Evolutionary conservation across 257 asterid genomes (phyloP).

Genomic region (Solanum habrochaites): DNA sequence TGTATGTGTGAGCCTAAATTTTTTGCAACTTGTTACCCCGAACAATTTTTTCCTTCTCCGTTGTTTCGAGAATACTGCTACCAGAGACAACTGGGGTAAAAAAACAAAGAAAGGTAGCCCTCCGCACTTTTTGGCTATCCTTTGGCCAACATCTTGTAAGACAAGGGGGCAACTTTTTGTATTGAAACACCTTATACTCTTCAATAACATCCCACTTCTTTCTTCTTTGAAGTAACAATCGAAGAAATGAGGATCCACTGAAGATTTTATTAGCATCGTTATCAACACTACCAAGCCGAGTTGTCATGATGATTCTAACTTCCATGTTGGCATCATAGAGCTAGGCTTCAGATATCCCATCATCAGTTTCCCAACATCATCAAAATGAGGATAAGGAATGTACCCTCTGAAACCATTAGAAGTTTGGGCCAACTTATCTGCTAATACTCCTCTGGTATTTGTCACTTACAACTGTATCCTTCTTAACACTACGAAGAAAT

Average conservation of each 20-base stretch:
- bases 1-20: background rate
- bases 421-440: background rate
- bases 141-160: background rate
- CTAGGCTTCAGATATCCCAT: background rate
- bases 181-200: slow-evolving; percentile 4
- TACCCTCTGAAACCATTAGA: slow-evolving; percentile 6
- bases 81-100: background rate
- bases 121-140: background rate
- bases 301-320: slow-evolving; percentile 18
- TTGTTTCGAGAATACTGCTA: background rate
- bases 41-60: background rate
- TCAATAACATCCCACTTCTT: slow-evolving; percentile 23
- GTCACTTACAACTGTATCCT: background rate
- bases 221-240: background rate
- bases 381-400: slow-evolving; percentile 26
- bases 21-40: background rate
- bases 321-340: background rate
- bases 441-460: background rate
- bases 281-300: background rate
- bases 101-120: background rate
- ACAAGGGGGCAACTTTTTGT: background rate
- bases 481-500: background rate
- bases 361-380: slow-evolving; percentile 26
- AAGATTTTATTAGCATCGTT: background rate
- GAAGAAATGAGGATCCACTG: background rate